Evolutionary conservation across 768 basidiomycete species (phyloP).

Genomic region (Guyanaporus albipodus): DNA sequence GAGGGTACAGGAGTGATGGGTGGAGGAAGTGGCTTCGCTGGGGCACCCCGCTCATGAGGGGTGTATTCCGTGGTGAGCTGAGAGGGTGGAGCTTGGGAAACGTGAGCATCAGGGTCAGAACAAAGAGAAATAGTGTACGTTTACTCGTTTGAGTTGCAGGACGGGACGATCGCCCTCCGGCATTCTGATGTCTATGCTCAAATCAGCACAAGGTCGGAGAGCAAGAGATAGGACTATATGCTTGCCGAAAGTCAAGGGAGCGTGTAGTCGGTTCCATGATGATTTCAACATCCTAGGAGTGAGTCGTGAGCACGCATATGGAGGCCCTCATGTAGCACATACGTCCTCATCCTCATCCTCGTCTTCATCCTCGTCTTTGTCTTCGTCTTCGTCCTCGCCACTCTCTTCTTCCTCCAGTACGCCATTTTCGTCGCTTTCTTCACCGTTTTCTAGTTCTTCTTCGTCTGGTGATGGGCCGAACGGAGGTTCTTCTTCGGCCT

Average conservation of each 20-base stretch:
- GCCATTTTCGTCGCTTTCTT: slow-evolving; percentile 33
- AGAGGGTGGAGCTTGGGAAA: slow-evolving; percentile 37
- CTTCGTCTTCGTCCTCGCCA: slow-evolving; percentile 27
- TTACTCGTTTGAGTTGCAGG: slow-evolving; percentile 33
- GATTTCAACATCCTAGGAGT: slow-evolving; percentile 75
- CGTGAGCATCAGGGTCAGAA: slow-evolving; percentile 6
- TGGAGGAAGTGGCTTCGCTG: slow-evolving; percentile 25
- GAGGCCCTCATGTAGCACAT: slow-evolving; percentile 10
- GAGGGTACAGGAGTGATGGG: slow-evolving; percentile 20
- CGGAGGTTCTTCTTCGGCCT: slow-evolving; percentile 36
- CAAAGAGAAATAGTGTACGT: slow-evolving; percentile 12
- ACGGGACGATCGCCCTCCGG: slow-evolving; percentile 32
- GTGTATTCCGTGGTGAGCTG: slow-evolving; percentile 82
- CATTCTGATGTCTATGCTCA: slow-evolving; percentile 33
- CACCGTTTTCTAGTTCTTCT: slow-evolving; percentile 28
- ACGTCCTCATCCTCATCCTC: slow-evolving; percentile 50
- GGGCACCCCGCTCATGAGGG: slow-evolving; percentile 60
- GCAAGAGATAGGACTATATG: slow-evolving; percentile 1
- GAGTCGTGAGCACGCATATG: slow-evolving; percentile 2
- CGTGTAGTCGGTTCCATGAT: slow-evolving; percentile 79
- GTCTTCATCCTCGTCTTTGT: slow-evolving; percentile 40
- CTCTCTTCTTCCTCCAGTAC: slow-evolving; percentile 42
- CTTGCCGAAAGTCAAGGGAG: slow-evolving; percentile 72
- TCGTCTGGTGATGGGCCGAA: slow-evolving; percentile 23
- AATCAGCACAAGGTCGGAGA: neutral